phyloP scores from a whole-genome alignment of 1,284 basidiomycete genomes.

The Tilletia horrida region DNA sequence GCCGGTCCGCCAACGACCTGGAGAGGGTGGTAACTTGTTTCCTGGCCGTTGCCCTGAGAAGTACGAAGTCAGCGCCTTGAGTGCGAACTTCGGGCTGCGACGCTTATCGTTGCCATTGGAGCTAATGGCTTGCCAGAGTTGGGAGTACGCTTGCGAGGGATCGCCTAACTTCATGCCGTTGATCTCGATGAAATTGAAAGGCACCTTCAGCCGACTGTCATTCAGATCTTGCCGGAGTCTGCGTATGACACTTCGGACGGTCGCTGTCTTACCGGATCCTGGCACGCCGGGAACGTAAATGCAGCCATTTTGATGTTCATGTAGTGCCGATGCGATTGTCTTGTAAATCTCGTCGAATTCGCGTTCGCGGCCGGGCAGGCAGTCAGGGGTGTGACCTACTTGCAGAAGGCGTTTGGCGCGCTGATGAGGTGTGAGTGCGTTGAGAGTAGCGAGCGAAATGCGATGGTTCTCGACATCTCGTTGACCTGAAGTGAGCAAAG shows the following conservation, averaged over 20 bases:
- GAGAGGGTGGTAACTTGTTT: neutral
- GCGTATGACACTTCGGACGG: constrained; percentile 85
- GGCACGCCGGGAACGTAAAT: constrained; percentile 90
- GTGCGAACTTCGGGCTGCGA: constrained; percentile 40
- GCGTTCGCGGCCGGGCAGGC: constrained; percentile 81
- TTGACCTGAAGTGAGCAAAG: neutral
- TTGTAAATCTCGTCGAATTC: constrained; percentile 77
- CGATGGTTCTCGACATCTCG: neutral
- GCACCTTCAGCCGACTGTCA: constrained; percentile 73
- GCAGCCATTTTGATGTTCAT: constrained; percentile 90
- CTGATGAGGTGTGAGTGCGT: constrained; percentile 35
- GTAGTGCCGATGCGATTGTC: constrained; percentile 78
- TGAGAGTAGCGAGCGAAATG: neutral
- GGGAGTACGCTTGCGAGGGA: constrained; percentile 46
- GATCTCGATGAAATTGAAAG: constrained; percentile 93
- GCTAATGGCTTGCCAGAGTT: constrained; percentile 46
- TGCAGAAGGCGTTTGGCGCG: constrained; percentile 65
- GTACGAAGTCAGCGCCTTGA: constrained; percentile 35
- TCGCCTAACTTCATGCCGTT: constrained; percentile 73
- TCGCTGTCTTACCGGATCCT: constrained; percentile 86
- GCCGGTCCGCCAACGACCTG: constrained; percentile 8
- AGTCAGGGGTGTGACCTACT: constrained; percentile 86
- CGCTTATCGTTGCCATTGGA: constrained; percentile 23
- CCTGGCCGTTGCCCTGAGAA: constrained; percentile 29
- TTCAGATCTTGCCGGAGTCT: constrained; percentile 54